Base-by-base conservation (phyloP, 2,329 filamentous ascomycete species). In the Ceratocystis eucalypticola region DNA sequence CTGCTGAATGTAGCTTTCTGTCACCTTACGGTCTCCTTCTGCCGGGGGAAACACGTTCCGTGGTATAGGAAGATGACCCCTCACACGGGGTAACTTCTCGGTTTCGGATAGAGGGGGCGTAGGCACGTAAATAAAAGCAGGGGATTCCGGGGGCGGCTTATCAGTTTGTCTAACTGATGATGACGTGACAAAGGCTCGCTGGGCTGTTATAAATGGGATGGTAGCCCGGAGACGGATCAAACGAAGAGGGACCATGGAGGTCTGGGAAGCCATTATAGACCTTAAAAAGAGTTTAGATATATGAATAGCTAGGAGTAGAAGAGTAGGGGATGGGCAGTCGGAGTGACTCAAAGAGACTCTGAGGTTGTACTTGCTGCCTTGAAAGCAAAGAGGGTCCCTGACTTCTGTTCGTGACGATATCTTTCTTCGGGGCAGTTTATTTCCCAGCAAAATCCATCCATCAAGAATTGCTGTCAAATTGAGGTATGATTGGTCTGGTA, bases 91-190 rank as follows among this genome's bases (percentile, higher is more conserved):
- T 1, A 72, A 76, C 68, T 75, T 77, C 15, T 74, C 74, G 17
- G 65, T 65, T 41, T 83, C 80, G 63, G 87, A 84, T 74, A 96
- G 91, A n/a, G 85, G 82, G 62, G 88, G 83, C 70, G 81, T 80
- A 61, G 92, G 93, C 66, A 96, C 80, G 70, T 90, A 85, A 77
- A 97, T 88, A 79, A 88, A 97, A 70, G 84, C 83, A 61, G 94
- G 93, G 45, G 91, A 96, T 74, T 96, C 89, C 62, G 94, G 93
- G 20, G 88, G 87, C 69, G 92, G 48, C 28, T 57, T 65, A 25
- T 59, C 50, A 37, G 17, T 28, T 74, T 74, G 6, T 73, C 73
- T 25, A 75, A 75, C 67, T 30, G 50, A 48, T 15, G 48, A 22
- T 22, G 48, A 37, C 20, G 62, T n/a, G 10, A 25, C 20, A 59